These are phyloP conservation scores for Antrodiella citrinella DNA, from an alignment of 768 basidiomycete species.

Conservation along the genomic window DNA sequence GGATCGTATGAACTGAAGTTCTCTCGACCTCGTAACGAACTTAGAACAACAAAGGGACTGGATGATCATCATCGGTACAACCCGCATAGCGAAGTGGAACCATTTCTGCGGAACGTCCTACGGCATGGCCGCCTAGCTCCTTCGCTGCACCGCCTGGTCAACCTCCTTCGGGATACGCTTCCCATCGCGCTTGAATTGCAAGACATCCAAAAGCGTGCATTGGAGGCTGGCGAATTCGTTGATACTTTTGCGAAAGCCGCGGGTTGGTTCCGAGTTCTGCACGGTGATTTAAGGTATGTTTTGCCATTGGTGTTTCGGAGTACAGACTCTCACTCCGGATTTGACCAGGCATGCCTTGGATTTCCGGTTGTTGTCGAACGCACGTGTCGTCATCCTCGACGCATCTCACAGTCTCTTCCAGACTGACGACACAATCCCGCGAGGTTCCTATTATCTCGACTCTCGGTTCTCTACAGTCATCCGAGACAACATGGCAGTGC, in stretches of 20 bases:
- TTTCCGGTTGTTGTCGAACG: constrained; percentile 62
- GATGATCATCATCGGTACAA: constrained; percentile 35
- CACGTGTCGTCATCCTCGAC: constrained; percentile 67
- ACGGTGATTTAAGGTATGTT: constrained; percentile 52
- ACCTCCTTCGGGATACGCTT: constrained; percentile 65
- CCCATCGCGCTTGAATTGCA: constrained; percentile 73
- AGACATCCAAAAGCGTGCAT: constrained; percentile 29
- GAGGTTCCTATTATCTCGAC: constrained; percentile 1
- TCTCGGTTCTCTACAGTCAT: constrained; percentile 1
- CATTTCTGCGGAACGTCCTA: constrained; percentile 64
- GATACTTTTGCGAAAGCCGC: constrained; percentile 74
- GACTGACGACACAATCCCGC: constrained; percentile 2
- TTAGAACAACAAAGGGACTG: constrained; percentile 11
- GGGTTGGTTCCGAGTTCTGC: constrained; percentile 75
- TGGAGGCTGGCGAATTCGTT: constrained; percentile 29
- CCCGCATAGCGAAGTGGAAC: constrained; percentile 75
- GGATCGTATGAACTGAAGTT: constrained; percentile 72
- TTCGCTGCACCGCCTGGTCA: constrained; percentile 59
- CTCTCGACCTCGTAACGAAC: constrained; percentile 34
- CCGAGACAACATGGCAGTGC: constrained; percentile 22
- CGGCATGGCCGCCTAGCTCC: constrained; percentile 59
- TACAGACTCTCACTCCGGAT: constrained; percentile 5
- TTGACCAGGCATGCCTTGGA: constrained; percentile 74
- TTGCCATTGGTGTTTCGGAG: neutral
- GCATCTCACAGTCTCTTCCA: constrained; percentile 54